Conservation (phyloP, 768 basidiomycete species). For the Termitomyces sp. region DNA sequence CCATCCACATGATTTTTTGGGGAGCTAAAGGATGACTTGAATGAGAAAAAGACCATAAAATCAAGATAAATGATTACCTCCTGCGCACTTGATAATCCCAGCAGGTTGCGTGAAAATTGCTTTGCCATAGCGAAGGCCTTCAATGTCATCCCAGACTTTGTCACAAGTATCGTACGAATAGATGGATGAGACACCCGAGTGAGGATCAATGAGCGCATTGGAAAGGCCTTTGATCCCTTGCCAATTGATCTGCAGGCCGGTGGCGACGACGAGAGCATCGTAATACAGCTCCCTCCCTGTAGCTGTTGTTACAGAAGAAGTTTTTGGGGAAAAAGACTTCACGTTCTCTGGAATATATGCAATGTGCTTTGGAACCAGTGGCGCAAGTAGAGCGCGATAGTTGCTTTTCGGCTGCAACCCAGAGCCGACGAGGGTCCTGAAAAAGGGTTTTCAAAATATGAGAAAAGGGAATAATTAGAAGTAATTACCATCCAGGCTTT, state of each 20-base stretch:
- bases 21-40: slow-evolving; percentile 47
- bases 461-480: neutral
- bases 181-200: slow-evolving; percentile 85
- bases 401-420: slow-evolving; percentile 73
- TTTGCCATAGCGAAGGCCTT: slow-evolving; percentile 68
- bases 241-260: slow-evolving; percentile 88
- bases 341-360: slow-evolving; percentile 70
- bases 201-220: slow-evolving; percentile 72
- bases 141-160: slow-evolving; percentile 83
- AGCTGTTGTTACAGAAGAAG: slow-evolving; percentile 69
- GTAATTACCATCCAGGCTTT: slow-evolving; percentile 85
- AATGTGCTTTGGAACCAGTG: slow-evolving; percentile 75
- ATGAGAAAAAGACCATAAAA: neutral
- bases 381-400: slow-evolving; percentile 61
- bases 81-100: slow-evolving; percentile 91
- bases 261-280: slow-evolving; percentile 84
- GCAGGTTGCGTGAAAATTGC: slow-evolving; percentile 96
- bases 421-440: slow-evolving; percentile 89
- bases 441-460: slow-evolving; percentile 3
- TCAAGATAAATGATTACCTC: slow-evolving; percentile 44
- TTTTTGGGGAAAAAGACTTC: slow-evolving; percentile 68
- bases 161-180: slow-evolving; percentile 90
- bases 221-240: slow-evolving; percentile 68
- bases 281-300: slow-evolving; percentile 73
- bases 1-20: slow-evolving; percentile 97